A percentile compares a stretch with the other conserved stretches of the same genome.
These are phyloP conservation scores for Sphagnum contortum DNA, from an alignment of 225 moss, liverwort and hornwort species.

Conservation along the genomic window DNA sequence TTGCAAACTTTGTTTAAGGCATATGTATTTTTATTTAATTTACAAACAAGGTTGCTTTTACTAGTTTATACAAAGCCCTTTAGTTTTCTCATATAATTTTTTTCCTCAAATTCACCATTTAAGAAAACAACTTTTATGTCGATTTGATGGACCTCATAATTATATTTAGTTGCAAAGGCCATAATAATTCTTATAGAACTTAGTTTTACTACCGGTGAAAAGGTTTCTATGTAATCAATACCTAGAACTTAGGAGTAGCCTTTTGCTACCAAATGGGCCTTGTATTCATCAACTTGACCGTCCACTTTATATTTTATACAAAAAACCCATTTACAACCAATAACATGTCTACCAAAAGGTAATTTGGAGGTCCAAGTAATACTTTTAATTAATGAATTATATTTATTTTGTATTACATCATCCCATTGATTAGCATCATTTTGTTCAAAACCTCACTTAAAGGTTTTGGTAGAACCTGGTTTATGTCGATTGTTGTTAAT, in stretches of 20 bases:
- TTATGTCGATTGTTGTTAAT: too few relatives aligned
- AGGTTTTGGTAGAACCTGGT: neutral
- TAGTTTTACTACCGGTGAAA: neutral
- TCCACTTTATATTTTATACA: neutral
- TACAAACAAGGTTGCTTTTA: too few relatives aligned
- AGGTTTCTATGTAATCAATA: neutral
- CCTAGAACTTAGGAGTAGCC: neutral
- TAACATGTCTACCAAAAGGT: neutral
- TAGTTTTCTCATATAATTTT: neutral
- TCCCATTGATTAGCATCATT: neutral
- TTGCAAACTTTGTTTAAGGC: too few relatives aligned
- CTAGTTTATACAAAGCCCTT: neutral
- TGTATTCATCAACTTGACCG: neutral
- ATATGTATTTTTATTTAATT: too few relatives aligned
- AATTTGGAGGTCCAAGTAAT: slow-evolving; percentile 1
- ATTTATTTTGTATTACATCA: neutral
- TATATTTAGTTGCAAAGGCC: neutral
- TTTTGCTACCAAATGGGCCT: neutral
- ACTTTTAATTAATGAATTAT: neutral
- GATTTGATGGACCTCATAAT: neutral
- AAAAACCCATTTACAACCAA: neutral
- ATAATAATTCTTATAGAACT: neutral
- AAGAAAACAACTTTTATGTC: neutral
- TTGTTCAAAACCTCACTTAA: neutral
- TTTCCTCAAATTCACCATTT: neutral